Evolutionary conservation across 768 basidiomycete genomes (phyloP).

Genomic region (Podaxis sp.): DNA sequence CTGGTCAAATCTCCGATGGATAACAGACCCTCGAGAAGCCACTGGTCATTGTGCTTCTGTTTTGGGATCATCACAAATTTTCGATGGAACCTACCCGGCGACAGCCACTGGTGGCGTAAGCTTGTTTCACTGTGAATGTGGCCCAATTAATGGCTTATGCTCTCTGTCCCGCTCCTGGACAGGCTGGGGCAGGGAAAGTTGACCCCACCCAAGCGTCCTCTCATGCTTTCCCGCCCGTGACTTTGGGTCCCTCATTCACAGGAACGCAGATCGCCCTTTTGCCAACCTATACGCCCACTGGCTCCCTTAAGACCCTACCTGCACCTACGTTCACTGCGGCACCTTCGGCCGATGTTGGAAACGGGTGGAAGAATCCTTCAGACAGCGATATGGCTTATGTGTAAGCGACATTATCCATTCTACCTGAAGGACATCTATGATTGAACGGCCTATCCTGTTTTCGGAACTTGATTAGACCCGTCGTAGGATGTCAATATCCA

Average conservation of each 20-base stretch:
- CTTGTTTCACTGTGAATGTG: constrained; percentile 9
- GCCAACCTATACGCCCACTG: constrained; percentile 75
- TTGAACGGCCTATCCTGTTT: not conserved
- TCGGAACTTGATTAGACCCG: constrained; percentile 30
- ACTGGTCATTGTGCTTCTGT: constrained; percentile 42
- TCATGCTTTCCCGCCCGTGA: constrained; percentile 65
- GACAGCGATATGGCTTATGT: constrained; percentile 64
- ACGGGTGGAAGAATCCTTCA: constrained; percentile 72
- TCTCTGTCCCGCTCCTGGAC: constrained; percentile 2
- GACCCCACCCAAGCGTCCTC: constrained; percentile 46
- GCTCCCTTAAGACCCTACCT: constrained; percentile 58
- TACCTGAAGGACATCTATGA: constrained; percentile 6
- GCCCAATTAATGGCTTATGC: constrained; percentile 1
- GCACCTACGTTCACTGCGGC: constrained; percentile 63
- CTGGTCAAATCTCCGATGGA: not conserved
- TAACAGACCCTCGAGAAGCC: constrained; percentile 46
- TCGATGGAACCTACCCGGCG: constrained; percentile 53
- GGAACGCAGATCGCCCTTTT: constrained; percentile 52
- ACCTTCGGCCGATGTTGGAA: constrained; percentile 54
- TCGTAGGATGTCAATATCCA: constrained; percentile 67
- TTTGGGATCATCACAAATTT: constrained; percentile 39
- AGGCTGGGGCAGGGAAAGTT: constrained; percentile 62
- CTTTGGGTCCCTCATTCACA: constrained; percentile 51
- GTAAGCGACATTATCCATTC: constrained; percentile 27
- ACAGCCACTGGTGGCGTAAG: constrained; percentile 72